Evolutionary conservation across 805 yeast species (phyloP), one percentile per base, ranked within the genome.

Genomic region (Starmerella ratchasimensis): DNA sequence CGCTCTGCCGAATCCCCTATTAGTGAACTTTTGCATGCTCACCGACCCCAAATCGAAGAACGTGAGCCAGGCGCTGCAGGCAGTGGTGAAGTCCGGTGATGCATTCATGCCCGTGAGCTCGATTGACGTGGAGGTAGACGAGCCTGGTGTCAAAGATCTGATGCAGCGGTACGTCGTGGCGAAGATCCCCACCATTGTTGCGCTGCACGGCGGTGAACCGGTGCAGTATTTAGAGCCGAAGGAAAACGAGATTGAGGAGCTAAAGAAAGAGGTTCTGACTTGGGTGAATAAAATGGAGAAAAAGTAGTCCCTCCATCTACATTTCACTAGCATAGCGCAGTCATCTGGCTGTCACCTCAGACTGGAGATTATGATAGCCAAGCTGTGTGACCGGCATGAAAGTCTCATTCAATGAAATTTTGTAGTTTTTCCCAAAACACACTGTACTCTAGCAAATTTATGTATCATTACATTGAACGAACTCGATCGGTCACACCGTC

Each of bases 51-150:
- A 67, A 18, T 72, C 78, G 43, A 73, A 77, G 52, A 65, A 66
- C 42, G 64, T 78, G 27, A 77, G 88, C 1, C 71, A 72, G 16
- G 67, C 74, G 2, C 59, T 82, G 42, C 75, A 72, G 47, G 54
- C 67, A 33, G 62, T 72, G 4, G 65, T 74, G 8, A 38, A 41
- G 10, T 60, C 63, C 17, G 56, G 57, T 34, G 69, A 67, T 37
- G 68, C 74, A 32, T 68, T 65, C 31, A 64, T 68, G 40, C 59
- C 58, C 30, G 64, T 80, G 24, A 71, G 72, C 49, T 61, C 74
- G 61, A 90, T 77, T 7, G 84, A 78, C 51, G 68, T 80, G 14
- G 80, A 80, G 49, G 64, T 75, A 24, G 90, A 80, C 51, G 71
- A 72, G 43, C 68, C 67, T 9, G 83, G 69, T 2, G 74, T 76